phyloP scores from a whole-genome alignment of 2,329 filamentous ascomycete genomes.

The Penicillium sp. region DNA sequence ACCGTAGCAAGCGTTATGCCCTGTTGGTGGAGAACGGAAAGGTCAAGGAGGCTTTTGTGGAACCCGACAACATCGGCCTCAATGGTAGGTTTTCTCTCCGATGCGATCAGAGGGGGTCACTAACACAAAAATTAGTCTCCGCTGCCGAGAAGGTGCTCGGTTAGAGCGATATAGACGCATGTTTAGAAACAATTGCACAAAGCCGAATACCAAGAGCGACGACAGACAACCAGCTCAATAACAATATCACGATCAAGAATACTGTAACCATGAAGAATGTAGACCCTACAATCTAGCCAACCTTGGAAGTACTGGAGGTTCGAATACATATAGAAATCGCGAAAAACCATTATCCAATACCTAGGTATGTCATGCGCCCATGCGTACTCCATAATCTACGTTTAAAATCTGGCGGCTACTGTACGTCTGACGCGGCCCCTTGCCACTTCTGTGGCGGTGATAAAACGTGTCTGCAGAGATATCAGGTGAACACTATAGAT shows the following conservation, averaged over 20 bases:
- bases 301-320: too few relatives aligned
- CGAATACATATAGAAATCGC: too few relatives aligned
- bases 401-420: slow-evolving; percentile 26
- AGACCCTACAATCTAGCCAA: too few relatives aligned
- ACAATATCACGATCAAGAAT: too few relatives aligned
- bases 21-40: slow-evolving; percentile 78
- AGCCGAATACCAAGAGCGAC: not conserved
- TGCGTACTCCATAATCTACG: too few relatives aligned
- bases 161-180: slow-evolving; percentile 21
- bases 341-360: not conserved
- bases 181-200: not conserved
- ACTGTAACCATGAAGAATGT: too few relatives aligned
- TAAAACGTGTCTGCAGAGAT: not conserved
- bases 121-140: slow-evolving; percentile 38
- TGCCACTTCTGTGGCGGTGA: slow-evolving; percentile 18
- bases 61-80: slow-evolving; percentile 82
- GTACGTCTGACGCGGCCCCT: slow-evolving; percentile 16
- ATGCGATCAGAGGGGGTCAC: not conserved
- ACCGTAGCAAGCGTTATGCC: slow-evolving; percentile 82
- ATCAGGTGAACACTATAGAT: slow-evolving; percentile 11
- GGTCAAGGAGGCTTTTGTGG: slow-evolving; percentile 73
- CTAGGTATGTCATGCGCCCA: too few relatives aligned
- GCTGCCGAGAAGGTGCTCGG: slow-evolving; percentile 48
- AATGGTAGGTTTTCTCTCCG: slow-evolving; percentile 52
- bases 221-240: too few relatives aligned